These are phyloP conservation scores for Paecilomyces dactylethromorphus DNA, from an alignment of 2,329 filamentous ascomycete species.

Conservation along the genomic window DNA sequence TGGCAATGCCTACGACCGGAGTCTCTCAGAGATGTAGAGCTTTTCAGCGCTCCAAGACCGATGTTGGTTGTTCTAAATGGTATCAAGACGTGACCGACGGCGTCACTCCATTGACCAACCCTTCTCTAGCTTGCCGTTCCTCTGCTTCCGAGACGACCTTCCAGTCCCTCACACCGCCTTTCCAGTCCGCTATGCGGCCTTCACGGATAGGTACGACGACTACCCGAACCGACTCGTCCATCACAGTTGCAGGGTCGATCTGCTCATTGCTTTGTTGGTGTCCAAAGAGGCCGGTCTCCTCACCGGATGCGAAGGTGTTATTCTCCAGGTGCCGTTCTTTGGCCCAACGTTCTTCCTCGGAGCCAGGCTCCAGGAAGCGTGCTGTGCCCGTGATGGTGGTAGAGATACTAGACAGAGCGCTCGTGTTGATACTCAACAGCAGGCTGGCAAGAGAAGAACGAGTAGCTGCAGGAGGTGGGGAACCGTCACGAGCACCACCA, in stretches of 20 bases:
- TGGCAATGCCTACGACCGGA: too few relatives aligned
- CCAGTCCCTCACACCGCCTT: conserved; percentile 87
- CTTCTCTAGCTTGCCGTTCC: conserved; percentile 6
- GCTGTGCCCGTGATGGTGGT: conserved; percentile 92
- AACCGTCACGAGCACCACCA: conserved; percentile 52
- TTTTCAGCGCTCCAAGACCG: too few relatives aligned
- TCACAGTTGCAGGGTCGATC: conserved; percentile 50
- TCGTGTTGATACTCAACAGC: conserved; percentile 84
- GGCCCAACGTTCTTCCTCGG: conserved; percentile 79
- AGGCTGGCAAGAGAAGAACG: conserved; percentile 73
- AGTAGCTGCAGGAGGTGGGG: conserved; percentile 54
- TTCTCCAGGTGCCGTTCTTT: conserved; percentile 79
- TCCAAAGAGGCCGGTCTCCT: conserved; percentile 42
- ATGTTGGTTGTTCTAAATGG: neutral
- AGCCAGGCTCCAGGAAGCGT: conserved; percentile 62
- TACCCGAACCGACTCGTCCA: conserved; percentile 69
- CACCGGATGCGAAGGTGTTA: conserved; percentile 70
- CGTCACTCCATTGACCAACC: conserved; percentile 23
- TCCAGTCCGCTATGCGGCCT: conserved; percentile 88
- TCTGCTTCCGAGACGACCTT: conserved; percentile 30
- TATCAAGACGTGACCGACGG: conserved; percentile 4
- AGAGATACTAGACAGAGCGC: conserved; percentile 78
- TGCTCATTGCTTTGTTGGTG: conserved; percentile 23
- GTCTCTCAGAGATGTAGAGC: too few relatives aligned
- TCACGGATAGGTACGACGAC: conserved; percentile 79